Percentiles rank a stretch among this genome's conserved stretches.
Conservation (phyloP, 1,139 yeast species). For the Blastobotrys illinoisensis region DNA sequence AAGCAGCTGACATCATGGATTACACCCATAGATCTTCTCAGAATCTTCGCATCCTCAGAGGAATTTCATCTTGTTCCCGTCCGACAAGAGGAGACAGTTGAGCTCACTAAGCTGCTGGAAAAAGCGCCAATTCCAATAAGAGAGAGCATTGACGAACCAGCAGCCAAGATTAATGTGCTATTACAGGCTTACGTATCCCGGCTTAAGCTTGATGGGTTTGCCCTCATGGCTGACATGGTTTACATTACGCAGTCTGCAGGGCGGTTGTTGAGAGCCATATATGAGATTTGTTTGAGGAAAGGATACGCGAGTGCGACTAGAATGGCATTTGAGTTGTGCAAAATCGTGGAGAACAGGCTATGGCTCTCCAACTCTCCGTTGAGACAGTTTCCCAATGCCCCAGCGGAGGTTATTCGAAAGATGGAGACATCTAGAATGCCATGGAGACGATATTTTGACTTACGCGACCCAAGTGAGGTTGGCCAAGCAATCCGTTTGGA, state of each 20-base stretch:
- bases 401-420: slow-evolving; percentile 61
- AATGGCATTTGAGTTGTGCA: slow-evolving; percentile 57
- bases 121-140: slow-evolving; percentile 82
- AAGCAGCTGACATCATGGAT: slow-evolving; percentile 58
- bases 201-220: slow-evolving; percentile 76
- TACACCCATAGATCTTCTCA: slow-evolving; percentile 68
- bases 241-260: slow-evolving; percentile 93
- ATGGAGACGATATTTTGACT: slow-evolving; percentile 69
- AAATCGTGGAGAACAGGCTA: slow-evolving; percentile 72
- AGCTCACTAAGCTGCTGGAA: slow-evolving; percentile 62
- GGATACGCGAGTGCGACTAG: slow-evolving; percentile 68
- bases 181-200: slow-evolving; percentile 82
- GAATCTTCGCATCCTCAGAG: slow-evolving; percentile 72
- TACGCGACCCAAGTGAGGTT: slow-evolving; percentile 62
- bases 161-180: slow-evolving; percentile 74
- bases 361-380: slow-evolving; percentile 88
- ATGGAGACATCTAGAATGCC: slow-evolving; percentile 81
- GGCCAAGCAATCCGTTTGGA: slow-evolving; percentile 78
- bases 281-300: slow-evolving; percentile 66
- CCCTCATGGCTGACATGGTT: slow-evolving; percentile 88
- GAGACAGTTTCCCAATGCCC: slow-evolving; percentile 69
- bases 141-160: slow-evolving; percentile 64
- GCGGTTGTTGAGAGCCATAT: slow-evolving; percentile 77
- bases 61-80: slow-evolving; percentile 84
- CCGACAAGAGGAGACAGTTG: slow-evolving; percentile 81